Conservation (phyloP, 352 stramenopile genomes). For the Phytophthora megakarya region DNA sequence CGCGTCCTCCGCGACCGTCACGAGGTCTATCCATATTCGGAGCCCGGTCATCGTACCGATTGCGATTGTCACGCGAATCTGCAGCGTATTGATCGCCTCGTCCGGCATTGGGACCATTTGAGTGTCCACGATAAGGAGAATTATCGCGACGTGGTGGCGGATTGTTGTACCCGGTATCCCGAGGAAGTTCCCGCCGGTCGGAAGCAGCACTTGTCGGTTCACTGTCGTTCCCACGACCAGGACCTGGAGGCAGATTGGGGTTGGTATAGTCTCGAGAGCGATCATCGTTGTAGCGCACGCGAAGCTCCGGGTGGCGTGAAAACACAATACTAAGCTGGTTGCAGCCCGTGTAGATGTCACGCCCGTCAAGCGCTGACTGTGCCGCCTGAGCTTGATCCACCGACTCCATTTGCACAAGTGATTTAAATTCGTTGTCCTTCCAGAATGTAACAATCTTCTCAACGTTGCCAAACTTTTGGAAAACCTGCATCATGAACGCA, state of each 20-base stretch:
- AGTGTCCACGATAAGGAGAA: constrained; percentile 17
- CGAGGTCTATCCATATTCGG: constrained; percentile 30
- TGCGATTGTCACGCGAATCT: constrained; percentile 24
- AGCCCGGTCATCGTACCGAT: constrained; percentile 30
- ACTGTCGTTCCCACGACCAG: constrained; percentile 26
- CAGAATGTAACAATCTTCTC: constrained; percentile 84
- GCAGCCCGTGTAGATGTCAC: constrained; percentile 88
- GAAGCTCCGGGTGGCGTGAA: constrained; percentile 69
- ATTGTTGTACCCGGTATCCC: constrained; percentile 27
- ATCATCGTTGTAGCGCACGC: constrained; percentile 81
- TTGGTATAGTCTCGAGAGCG: constrained; percentile 78
- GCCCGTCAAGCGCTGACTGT: constrained; percentile 70
- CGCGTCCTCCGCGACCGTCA: constrained; percentile 25
- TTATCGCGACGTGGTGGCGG: constrained; percentile 28
- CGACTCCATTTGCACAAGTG: constrained; percentile 82
- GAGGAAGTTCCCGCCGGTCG: constrained; percentile 24
- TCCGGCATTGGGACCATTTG: constrained; percentile 13
- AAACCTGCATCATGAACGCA: constrained; percentile 43
- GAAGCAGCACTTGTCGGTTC: constrained; percentile 6
- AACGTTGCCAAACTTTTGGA: constrained; percentile 86
- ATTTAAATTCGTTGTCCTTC: constrained; percentile 84
- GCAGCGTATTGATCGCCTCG: constrained; percentile 32
- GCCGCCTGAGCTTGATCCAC: constrained; percentile 73
- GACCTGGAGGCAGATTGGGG: constrained; percentile 60
- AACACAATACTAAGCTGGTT: constrained; percentile 85